phyloP scores from a whole-genome alignment of 192 early-diverging fungal species.

The Anaeromyces robustus region DNA sequence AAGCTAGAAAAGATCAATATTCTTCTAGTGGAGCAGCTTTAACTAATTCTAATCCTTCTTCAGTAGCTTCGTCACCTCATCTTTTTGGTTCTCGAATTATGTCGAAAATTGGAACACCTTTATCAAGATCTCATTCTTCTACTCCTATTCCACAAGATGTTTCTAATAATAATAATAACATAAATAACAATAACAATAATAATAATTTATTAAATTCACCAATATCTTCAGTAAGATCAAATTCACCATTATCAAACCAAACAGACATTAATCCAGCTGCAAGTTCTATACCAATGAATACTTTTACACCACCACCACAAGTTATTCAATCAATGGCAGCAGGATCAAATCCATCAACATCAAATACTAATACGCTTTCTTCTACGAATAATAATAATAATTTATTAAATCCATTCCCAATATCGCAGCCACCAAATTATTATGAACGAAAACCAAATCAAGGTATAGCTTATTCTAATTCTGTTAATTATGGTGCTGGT shows the following conservation, averaged over 20 bases:
- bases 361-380: background rate
- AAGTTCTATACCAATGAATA: background rate
- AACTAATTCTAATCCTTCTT: background rate
- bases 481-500: background rate
- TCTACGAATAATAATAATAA: background rate
- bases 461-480: background rate
- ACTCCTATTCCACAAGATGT: background rate
- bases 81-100: background rate
- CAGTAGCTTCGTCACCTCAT: background rate
- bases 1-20: conserved; percentile 80
- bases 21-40: conserved; percentile 3
- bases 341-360: background rate
- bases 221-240: background rate
- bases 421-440: background rate
- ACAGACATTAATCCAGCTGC: background rate
- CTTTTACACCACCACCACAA: background rate
- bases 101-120: background rate
- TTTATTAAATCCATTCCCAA: background rate
- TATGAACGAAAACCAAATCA: background rate
- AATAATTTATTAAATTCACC: too few species aligned
- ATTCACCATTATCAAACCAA: background rate
- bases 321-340: too few species aligned
- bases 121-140: background rate
- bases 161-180: too few species aligned
- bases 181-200: too few species aligned